Evolutionary conservation across 805 yeast genomes (phyloP), one percentile per base, ranked within the genome.

Genomic region (Suhomyces pyralidae): DNA sequence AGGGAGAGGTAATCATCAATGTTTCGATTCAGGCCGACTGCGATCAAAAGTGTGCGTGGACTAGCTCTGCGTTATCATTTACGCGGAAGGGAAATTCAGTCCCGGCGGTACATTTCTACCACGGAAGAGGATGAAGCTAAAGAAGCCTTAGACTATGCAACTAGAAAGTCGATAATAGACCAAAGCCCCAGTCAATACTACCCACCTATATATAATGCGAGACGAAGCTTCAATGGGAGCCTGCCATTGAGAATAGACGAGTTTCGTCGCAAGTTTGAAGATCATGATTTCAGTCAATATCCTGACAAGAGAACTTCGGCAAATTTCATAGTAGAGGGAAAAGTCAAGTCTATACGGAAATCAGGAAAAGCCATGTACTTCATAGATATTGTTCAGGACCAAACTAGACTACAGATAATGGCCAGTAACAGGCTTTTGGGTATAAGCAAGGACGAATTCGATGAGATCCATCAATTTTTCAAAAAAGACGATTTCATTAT

Each of bases 401-500:
- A 69, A 38, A 47, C 55, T 0, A 76, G 75, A 57, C 67, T 90
- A 2, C 97, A 90, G 64, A 59, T 88, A 0, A 83, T 86, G 59
- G 80, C 84, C 17, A 81, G 80, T 62, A 79, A 77, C 60, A 81
- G 77, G 58, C 66, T 77, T 51, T 69, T 80, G 70, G 70, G 67
- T 0, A 32, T 79, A 6, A 56, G 71, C 1, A 73, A 68, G 20
- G 79, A 73, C 0, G 76, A 75, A 40, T 84, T 83, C 56, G 61
- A 63, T 3, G 66, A 55, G 46, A 24, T 55, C 1, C 83, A 79
- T 58, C 64, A 65, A 3, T 63, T 70, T 28, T 68, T 90, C 40
- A 76, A 85, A 46, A 79, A 80, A 20, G 97, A 97, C 0, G 99
- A 93, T 62, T 80, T 78, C 44, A 70, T 93, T 3, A 70, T 81